These are phyloP conservation scores for Phaeosphaeriaceae sp. DNA, from an alignment of 2,329 filamentous ascomycete species.

Conservation along the genomic window DNA sequence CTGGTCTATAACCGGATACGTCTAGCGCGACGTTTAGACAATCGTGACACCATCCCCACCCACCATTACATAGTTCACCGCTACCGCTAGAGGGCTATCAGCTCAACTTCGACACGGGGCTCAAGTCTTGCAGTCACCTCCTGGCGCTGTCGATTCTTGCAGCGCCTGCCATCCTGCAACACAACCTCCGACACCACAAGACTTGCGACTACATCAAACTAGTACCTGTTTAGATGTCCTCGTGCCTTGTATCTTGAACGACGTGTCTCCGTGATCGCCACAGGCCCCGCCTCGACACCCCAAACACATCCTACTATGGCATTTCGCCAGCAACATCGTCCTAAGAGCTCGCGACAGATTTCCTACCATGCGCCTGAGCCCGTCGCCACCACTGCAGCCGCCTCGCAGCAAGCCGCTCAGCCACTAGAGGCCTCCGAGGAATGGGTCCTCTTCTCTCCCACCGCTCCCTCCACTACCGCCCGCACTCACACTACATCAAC, in stretches of 20 bases:
- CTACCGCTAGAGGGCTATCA: slow-evolving; percentile 20
- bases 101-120: slow-evolving; percentile 24
- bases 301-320: slow-evolving; percentile 38
- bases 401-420: slow-evolving; percentile 51
- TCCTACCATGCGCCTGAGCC: slow-evolving; percentile 42
- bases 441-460: slow-evolving; percentile 89
- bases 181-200: not conserved
- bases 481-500: slow-evolving; percentile 72
- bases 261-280: slow-evolving; percentile 22
- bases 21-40: slow-evolving; percentile 24
- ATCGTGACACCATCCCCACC: slow-evolving; percentile 16
- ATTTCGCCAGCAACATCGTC: slow-evolving; percentile 48
- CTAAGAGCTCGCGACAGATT: slow-evolving; percentile 41
- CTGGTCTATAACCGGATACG: not conserved
- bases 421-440: slow-evolving; percentile 78
- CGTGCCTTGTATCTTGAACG: slow-evolving; percentile 23
- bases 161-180: not conserved
- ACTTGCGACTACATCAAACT: not conserved
- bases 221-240: slow-evolving; percentile 15
- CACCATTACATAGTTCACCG: slow-evolving; percentile 17
- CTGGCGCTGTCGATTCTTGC: slow-evolving; percentile 1
- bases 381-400: slow-evolving; percentile 28
- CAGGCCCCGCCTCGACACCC: slow-evolving; percentile 13
- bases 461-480: slow-evolving; percentile 68
- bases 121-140: slow-evolving; percentile 26